Evolutionary conservation across 2,329 filamentous ascomycete genomes (phyloP), one percentile per base, ranked within the genome.

Genomic region (Ophiostoma australiae): DNA sequence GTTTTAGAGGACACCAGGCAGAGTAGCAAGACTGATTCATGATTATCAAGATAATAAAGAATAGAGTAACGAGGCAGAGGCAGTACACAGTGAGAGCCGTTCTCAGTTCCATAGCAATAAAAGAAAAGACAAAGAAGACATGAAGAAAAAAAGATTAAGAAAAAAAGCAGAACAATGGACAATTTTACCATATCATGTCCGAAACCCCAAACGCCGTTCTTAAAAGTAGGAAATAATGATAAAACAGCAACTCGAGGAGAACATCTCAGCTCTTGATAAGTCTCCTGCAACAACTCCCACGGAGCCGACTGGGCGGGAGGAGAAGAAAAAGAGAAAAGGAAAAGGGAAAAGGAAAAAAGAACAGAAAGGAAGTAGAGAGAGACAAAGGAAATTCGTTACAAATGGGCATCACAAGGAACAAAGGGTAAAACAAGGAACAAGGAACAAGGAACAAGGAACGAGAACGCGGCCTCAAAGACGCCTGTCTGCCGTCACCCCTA

Each of bases 231-330:
- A 55, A 55, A n/a, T 8, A 55, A 13, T 48, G 23, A n/a, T 8
- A 58, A 72, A 66, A 73, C 17, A 66, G n/a, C 27, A 31, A 31
- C 72, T 70, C n/a, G 63, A 71, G 73, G 80, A 83, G 84, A 83
- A 84, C 82, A 75, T 79, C 80, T 86, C 84, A 86, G 84, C 84
- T 82, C 84, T 86, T 86, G 84, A 86, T 82, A 76, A 80, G 81
- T 82, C 80, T 80, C 78, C 75, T 69, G 61, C 41, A 44, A 31
- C 65, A 70, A 55, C 48, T 31, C 58, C 33, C 15, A n/a, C 35
- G n/a, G 17, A 63, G 58, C 48, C 3, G 13, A 10, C 33, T 4
- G 15, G 20, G 67, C 10, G 17, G 63, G 33, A 61, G 31, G 20
- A 15, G 4, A 17, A 44, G 23, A n/a, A 39, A 35, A 65, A 4